Evolutionary conservation across 1,284 basidiomycete genomes (phyloP), one percentile per base, ranked within the genome.

Genomic region (Rhizoctonia solani): DNA sequence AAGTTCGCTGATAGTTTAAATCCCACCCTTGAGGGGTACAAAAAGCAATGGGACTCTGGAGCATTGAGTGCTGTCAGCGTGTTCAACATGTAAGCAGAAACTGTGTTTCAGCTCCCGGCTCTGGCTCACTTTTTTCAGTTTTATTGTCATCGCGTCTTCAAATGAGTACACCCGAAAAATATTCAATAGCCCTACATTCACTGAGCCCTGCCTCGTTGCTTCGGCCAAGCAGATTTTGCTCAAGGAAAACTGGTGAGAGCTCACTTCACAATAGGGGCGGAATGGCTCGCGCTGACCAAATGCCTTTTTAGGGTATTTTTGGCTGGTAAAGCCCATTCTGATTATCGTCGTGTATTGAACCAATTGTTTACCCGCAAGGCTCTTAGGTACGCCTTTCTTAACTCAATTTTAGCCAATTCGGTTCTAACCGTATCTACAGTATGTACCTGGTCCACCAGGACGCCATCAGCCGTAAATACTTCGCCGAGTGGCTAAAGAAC

Each of bases 81-180:
- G 2, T 98, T 98, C 82, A 95, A 98, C 79, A 96, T 98, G 94
- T 92, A 71, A 74, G 90, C 81, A n/a, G 67, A 19, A 32, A 16
- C n/a, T 50, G 39, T 16, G 23, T 16, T 69, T 39, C 11, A 41
- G 42, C 29, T 1, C 27, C 14, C 53, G 9, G 14, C 66, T 14
- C 23, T 56, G 61, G 19, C 37, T 46, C 59, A 56, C 55, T 41
- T 32, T 54, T 8, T 11, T n/a, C 72, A 97, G 95, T 74, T 98
- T 97, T 79, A 97, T 98, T 75, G 95, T 98, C 73, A 95, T 97
- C 85, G 93, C 93, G 23, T 92, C 95, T 13, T 89, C 90, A 2
- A 97, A 93, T 74, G 88, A 95, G 73, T 92, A 87, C 77, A 82
- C 93, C 4, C 89, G 95, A 73, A 96, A 95, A 79, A 95, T 97